These are phyloP conservation scores for Phaffia rhodozyma DNA, from an alignment of 1,284 basidiomycete genomes.

Conservation along the genomic window DNA sequence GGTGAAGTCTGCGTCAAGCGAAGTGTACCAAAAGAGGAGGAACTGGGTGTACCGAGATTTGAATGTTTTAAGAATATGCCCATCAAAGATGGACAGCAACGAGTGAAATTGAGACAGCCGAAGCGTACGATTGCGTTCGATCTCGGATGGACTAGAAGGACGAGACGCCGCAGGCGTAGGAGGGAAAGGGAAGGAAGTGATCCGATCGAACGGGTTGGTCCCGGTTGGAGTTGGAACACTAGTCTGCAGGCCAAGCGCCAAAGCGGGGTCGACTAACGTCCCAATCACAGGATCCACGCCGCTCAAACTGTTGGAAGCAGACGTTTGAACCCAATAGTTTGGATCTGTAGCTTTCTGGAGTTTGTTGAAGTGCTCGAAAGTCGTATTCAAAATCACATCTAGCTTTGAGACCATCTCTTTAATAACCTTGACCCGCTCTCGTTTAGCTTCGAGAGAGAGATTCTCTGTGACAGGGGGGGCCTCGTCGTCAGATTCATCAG, in stretches of 20 bases:
- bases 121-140: constrained; percentile 17
- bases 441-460: constrained; percentile 38
- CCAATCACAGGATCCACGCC: too few species aligned
- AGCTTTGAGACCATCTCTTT: constrained; percentile 81
- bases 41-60: constrained; percentile 97
- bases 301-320: background rate
- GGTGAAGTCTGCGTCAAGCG: constrained; percentile 74
- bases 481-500: constrained; percentile 38
- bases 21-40: constrained; percentile 88
- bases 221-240: background rate
- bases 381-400: constrained; percentile 70
- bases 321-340: background rate
- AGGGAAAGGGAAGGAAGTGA: background rate
- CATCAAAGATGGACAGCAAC: constrained; percentile 83
- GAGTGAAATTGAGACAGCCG: constrained; percentile 58
- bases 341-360: constrained; percentile 30
- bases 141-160: constrained; percentile 20
- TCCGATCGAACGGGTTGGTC: background rate
- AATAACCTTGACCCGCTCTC: constrained; percentile 50
- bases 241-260: too few species aligned
- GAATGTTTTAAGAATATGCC: constrained; percentile 85
- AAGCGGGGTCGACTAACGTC: background rate
- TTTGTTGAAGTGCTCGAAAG: constrained; percentile 68
- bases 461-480: constrained; percentile 37
- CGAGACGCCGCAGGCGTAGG: constrained; percentile 8